Percentiles rank a stretch among this genome's conserved stretches.
Evolutionary conservation across 257 asterid genomes (phyloP).

Genomic region (Petunia axillaris): DNA sequence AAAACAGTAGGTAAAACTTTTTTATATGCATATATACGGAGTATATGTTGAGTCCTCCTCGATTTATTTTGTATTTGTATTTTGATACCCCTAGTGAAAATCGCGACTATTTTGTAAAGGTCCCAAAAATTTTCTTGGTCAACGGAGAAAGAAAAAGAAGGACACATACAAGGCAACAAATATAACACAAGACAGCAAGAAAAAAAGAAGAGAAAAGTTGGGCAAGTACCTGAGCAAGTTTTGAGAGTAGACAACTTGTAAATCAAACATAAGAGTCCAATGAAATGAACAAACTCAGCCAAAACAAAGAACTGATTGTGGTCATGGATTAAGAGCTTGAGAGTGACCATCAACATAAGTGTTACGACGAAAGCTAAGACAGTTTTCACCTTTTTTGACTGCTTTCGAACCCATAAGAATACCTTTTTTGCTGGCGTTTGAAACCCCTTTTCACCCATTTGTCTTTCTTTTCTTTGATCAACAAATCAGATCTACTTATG

Average conservation of each 20-base stretch:
- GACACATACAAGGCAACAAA: not conserved
- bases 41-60: too few relatives aligned
- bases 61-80: too few relatives aligned
- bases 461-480: not conserved
- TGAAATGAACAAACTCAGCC: conserved; percentile 64
- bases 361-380: conserved; percentile 46
- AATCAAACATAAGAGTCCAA: conserved; percentile 71
- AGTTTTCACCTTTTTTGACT: conserved; percentile 71
- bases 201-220: not conserved
- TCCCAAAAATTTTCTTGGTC: not conserved
- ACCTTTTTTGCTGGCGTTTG: conserved; percentile 57
- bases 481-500: not conserved
- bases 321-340: conserved; percentile 53
- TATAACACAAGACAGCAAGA: not conserved
- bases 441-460: conserved; percentile 75
- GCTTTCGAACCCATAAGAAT: conserved; percentile 73
- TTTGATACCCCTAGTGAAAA: too few relatives aligned
- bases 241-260: conserved; percentile 73
- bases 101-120: too few relatives aligned
- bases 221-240: conserved; percentile 72
- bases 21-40: too few relatives aligned
- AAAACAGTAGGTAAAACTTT: too few relatives aligned
- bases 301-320: conserved; percentile 65
- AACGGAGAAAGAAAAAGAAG: not conserved
- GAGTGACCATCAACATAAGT: conserved; percentile 59